Conservation (phyloP, 495 filamentous ascomycete genomes). For the Venustampulla echinocandica region DNA sequence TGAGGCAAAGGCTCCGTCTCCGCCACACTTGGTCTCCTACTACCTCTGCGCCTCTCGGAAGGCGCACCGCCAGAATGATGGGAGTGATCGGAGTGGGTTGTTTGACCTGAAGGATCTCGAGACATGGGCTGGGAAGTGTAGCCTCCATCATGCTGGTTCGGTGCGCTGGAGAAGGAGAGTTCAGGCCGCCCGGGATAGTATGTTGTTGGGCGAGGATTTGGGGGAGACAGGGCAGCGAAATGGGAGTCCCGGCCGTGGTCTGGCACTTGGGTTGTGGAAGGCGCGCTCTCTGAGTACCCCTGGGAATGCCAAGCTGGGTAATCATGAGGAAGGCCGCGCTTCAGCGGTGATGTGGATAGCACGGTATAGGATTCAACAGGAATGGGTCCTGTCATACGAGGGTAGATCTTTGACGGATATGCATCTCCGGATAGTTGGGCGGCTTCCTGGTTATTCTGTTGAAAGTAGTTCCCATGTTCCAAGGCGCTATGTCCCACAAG, state of each 20-base stretch:
- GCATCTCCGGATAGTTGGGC: background rate
- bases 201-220: slow-evolving; percentile 17
- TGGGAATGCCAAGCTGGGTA: slow-evolving; percentile 5
- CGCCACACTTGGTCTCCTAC: slow-evolving; percentile 16
- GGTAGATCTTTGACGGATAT: slow-evolving; percentile 8
- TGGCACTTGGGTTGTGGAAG: slow-evolving; percentile 11
- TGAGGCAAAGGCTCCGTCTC: slow-evolving; percentile 22
- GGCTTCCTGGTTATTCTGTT: slow-evolving; percentile 14
- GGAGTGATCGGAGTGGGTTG: slow-evolving; percentile 13
- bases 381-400: slow-evolving; percentile 10
- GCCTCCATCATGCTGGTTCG: slow-evolving; percentile 28
- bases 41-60: slow-evolving; percentile 10
- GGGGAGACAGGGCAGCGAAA: slow-evolving; percentile 23
- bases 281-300: slow-evolving; percentile 29
- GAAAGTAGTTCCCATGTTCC: too few relatives aligned
- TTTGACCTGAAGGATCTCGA: slow-evolving; percentile 32
- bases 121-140: slow-evolving; percentile 53
- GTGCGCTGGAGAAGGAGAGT: slow-evolving; percentile 4
- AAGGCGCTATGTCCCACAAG: slow-evolving; percentile 5
- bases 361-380: slow-evolving; percentile 6
- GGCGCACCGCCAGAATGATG: slow-evolving; percentile 9
- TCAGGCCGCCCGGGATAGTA: slow-evolving; percentile 20
- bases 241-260: slow-evolving; percentile 14
- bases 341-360: background rate
- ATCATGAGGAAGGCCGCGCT: slow-evolving; percentile 8